Evolutionary conservation across 106 monocot genomes (phyloP), one percentile per base, ranked within the genome.

Genomic region (Allium sativum): DNA sequence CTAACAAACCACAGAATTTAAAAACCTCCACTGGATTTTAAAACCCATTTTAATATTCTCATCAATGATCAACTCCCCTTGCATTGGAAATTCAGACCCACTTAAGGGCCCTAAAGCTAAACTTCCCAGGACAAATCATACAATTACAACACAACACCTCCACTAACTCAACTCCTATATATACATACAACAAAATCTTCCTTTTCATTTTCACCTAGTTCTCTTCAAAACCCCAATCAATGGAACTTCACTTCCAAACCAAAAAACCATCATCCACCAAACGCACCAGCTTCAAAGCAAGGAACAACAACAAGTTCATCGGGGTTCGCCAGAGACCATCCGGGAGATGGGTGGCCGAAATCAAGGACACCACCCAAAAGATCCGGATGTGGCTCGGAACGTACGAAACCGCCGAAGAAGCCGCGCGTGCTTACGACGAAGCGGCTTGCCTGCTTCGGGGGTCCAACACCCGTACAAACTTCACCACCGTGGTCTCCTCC

Each of bases 361-460:
- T 86, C 40, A 81, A 82, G 56, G 86, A 78, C 56, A 82, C 82
- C 13, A 82, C 76, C 2, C 82, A 82, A 40, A 79, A 82, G 55
- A 79, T 87, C 51, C 57, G 87, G 44, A 82, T 82, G 82, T 87
- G 87, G 87, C 76, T 87, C 31, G 87, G 87, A 13, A 87, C 87
- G 11, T 86, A 76, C 62, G 86, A 86, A 58, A 86, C 81, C 7
- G 86, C 86, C 1, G 86, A 86, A 63, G 78, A 69, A 13, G 86
- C 81, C 0, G 86, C 86, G 10, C 21, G 61, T 2, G 81, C 86
- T 53, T 86, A 86, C 65, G 81, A 82, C 21, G 78, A 78, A 62
- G 86, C 81, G 43, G 81, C 78, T 19, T 79, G 79, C 65, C 82
- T 87, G 42, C 79, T 87, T 52, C 74, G 82, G 7, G 87, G 87